Evolutionary conservation across 768 basidiomycete species (phyloP).

Genomic region (Tricholomella constricta): DNA sequence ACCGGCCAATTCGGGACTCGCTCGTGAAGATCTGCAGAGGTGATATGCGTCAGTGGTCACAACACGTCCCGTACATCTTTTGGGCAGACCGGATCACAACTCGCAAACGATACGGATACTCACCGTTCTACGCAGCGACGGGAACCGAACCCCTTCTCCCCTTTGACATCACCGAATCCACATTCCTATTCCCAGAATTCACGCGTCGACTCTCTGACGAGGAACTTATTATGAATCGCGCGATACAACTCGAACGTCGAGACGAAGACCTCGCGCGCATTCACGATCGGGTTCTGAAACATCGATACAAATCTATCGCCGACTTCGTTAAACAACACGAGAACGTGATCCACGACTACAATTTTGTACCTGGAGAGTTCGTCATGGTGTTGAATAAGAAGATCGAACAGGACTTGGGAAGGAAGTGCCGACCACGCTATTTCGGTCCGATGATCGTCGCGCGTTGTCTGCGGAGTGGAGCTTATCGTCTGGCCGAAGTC

Average conservation of each 20-base stretch:
- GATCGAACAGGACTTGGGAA: conserved; percentile 2
- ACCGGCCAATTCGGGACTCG: conserved; percentile 27
- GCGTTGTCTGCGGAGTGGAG: neutral
- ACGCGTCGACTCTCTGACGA: neutral
- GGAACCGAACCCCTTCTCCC: conserved; percentile 36
- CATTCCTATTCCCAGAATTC: neutral
- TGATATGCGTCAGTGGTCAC: conserved; percentile 34
- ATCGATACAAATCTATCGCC: conserved; percentile 1
- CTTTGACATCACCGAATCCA: conserved; percentile 29
- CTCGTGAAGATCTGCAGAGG: conserved; percentile 31
- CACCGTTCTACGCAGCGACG: conserved; percentile 35
- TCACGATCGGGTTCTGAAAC: neutral
- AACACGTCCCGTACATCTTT: conserved; percentile 23
- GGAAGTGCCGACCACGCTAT: neutral
- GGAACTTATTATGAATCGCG: neutral
- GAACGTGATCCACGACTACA: conserved; percentile 21
- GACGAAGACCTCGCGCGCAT: conserved; percentile 15
- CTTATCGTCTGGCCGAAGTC: conserved; percentile 1
- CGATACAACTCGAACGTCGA: neutral
- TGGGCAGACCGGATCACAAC: conserved; percentile 36
- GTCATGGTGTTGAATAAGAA: conserved; percentile 30
- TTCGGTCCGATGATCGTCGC: neutral
- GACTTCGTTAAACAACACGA: conserved; percentile 14
- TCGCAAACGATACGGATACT: conserved; percentile 30
- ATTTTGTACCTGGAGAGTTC: conserved; percentile 27